Evolutionary conservation across 192 early-diverging fungal genomes (phyloP).

Genomic region (Diversispora eburnea): DNA sequence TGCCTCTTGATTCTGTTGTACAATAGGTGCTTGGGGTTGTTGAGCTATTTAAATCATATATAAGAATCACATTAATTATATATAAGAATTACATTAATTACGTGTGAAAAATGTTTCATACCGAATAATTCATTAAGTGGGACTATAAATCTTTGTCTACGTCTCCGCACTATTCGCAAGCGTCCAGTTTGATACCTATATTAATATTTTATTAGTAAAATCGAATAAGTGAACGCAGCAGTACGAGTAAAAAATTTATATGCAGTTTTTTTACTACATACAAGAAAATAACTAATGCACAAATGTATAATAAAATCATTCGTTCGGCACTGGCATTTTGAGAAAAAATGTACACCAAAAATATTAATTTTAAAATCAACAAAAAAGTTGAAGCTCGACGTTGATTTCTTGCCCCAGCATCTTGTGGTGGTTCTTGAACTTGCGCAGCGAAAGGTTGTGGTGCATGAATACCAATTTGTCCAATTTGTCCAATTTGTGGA

Average conservation of each 20-base stretch:
- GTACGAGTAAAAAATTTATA: not conserved
- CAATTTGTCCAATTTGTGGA: too few species aligned
- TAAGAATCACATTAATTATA: too few species aligned
- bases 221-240: not conserved
- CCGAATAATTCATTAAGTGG: conserved; percentile 4
- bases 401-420: conserved; percentile 34
- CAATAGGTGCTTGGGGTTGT: too few species aligned
- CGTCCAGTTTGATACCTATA: conserved; percentile 52
- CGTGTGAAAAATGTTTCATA: not conserved
- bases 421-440: conserved; percentile 23
- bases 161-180: conserved; percentile 44
- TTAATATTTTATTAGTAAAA: not conserved
- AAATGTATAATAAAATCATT: conserved; percentile 53
- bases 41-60: too few species aligned
- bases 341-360: conserved; percentile 57
- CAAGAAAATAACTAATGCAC: conserved; percentile 57
- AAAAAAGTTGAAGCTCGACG: conserved; percentile 48
- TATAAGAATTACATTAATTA: too few species aligned
- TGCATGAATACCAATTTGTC: conserved; percentile 12
- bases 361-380: conserved; percentile 58
- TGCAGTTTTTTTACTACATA: conserved; percentile 19
- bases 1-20: too few species aligned
- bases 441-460: conserved; percentile 12
- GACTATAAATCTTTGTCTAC: conserved; percentile 22
- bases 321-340: conserved; percentile 58